Evolutionary conservation across 2,329 filamentous ascomycete species (phyloP).

Genomic region (Sporothrix luriei): DNA sequence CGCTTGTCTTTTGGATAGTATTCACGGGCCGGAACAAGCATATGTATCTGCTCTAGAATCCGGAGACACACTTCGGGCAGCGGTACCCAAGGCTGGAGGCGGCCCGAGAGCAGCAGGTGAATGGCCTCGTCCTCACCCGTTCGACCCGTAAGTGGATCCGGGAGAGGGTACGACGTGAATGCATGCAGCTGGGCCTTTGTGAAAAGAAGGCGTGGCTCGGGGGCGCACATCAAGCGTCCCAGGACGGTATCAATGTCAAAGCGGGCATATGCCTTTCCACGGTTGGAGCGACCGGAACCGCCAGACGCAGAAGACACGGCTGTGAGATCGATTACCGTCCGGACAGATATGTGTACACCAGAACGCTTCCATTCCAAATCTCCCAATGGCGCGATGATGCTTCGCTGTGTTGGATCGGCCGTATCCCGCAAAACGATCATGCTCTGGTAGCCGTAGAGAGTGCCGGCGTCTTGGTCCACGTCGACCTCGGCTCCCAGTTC

Average conservation of each 20-base stretch:
- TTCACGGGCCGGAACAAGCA: slow-evolving; percentile 41
- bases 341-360: slow-evolving; percentile 50
- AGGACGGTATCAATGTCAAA: slow-evolving; percentile 59
- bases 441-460: slow-evolving; percentile 60
- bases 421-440: slow-evolving; percentile 59
- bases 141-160: slow-evolving; percentile 59
- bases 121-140: slow-evolving; percentile 66
- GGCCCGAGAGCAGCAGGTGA: slow-evolving; percentile 52
- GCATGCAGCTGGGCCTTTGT: slow-evolving; percentile 63
- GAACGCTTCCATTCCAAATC: slow-evolving; percentile 38
- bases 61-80: slow-evolving; percentile 28
- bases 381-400: slow-evolving; percentile 59
- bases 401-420: slow-evolving; percentile 46
- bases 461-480: slow-evolving; percentile 60
- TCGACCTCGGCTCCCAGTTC: slow-evolving; percentile 59
- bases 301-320: too few species aligned
- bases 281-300: slow-evolving; percentile 35
- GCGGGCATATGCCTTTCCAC: slow-evolving; percentile 48
- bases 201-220: slow-evolving; percentile 59
- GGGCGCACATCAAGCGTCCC: slow-evolving; percentile 58
- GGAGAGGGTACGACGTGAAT: slow-evolving; percentile 59
- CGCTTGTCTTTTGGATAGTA: slow-evolving; percentile 46
- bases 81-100: slow-evolving; percentile 54
- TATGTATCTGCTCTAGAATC: slow-evolving; percentile 37
- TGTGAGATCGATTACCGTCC: slow-evolving; percentile 1